Conservation (phyloP, 805 yeast species). For the Zygotorulaspora chibaensis region DNA sequence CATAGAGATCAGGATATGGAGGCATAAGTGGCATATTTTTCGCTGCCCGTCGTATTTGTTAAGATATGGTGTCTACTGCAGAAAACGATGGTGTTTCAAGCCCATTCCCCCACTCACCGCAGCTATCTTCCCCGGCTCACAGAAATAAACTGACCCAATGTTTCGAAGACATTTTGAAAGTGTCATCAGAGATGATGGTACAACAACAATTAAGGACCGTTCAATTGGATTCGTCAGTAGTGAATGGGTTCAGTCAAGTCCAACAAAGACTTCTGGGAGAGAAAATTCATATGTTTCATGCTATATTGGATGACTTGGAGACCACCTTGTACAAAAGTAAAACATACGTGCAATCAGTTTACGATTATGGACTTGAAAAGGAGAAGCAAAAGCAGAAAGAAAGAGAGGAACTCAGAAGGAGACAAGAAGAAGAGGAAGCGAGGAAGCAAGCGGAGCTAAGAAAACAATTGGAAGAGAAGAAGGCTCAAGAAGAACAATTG, state of each 20-base stretch:
- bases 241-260: slow-evolving; percentile 25
- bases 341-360: slow-evolving; percentile 27
- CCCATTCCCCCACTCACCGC: background rate
- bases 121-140: slow-evolving; percentile 4
- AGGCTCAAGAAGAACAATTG: slow-evolving; percentile 8
- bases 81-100: background rate
- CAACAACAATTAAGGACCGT: slow-evolving; percentile 36
- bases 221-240: slow-evolving; percentile 26
- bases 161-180: slow-evolving; percentile 32
- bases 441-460: slow-evolving; percentile 9
- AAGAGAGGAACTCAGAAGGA: slow-evolving; percentile 26
- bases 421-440: slow-evolving; percentile 31
- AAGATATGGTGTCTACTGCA: background rate
- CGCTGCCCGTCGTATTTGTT: too few species aligned
- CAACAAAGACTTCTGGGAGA: slow-evolving; percentile 29
- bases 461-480: slow-evolving; percentile 13
- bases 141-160: slow-evolving; percentile 31
- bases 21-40: too few species aligned
- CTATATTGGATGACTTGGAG: slow-evolving; percentile 32
- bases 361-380: slow-evolving; percentile 29
- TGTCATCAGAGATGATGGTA: slow-evolving; percentile 34
- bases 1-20: too few species aligned
- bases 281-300: slow-evolving; percentile 28
- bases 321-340: slow-evolving; percentile 26
- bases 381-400: slow-evolving; percentile 32